A percentile compares a stretch with the other conserved stretches of the same genome.
Evolutionary conservation across 176 grass and related monocot genomes (phyloP).

Genomic region (Triticum monococcum): DNA sequence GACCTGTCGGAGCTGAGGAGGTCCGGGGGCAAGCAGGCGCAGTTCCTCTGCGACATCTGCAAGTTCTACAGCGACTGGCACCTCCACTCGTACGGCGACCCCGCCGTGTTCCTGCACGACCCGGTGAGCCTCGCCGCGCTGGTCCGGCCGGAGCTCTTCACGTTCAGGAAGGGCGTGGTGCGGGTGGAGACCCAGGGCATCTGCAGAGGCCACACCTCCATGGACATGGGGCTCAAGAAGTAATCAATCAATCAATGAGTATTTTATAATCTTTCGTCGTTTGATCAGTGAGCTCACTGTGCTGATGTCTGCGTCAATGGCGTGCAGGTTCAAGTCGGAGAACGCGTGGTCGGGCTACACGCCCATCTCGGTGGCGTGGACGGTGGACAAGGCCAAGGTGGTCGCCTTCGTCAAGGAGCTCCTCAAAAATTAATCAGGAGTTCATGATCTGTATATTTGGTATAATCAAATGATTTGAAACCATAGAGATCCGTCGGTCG

Average conservation of each 20-base stretch:
- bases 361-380: constrained; percentile 80
- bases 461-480: background rate
- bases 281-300: background rate
- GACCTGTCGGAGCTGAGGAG: constrained; percentile 66
- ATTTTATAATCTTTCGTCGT: background rate
- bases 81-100: constrained; percentile 45
- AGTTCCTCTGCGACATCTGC: constrained; percentile 73
- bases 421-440: constrained; percentile 23
- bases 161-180: constrained; percentile 79
- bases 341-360: constrained; percentile 71
- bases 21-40: constrained; percentile 49
- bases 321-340: constrained; percentile 60
- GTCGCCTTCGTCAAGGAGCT: constrained; percentile 63
- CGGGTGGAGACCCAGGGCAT: constrained; percentile 86
- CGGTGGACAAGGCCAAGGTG: constrained; percentile 63
- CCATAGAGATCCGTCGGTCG: background rate
- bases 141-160: constrained; percentile 60
- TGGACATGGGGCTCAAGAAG: constrained; percentile 76
- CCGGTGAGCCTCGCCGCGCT: constrained; percentile 65
- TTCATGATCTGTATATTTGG: constrained; percentile 25
- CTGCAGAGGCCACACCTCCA: constrained; percentile 70
- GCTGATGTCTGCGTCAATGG: background rate
- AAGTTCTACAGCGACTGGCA: constrained; percentile 84
- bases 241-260: background rate
- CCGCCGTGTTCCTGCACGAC: constrained; percentile 76